Evolutionary conservation across 106 monocot species (phyloP), one percentile per base, ranked within the genome.

Genomic region (Dendrobium officinale): DNA sequence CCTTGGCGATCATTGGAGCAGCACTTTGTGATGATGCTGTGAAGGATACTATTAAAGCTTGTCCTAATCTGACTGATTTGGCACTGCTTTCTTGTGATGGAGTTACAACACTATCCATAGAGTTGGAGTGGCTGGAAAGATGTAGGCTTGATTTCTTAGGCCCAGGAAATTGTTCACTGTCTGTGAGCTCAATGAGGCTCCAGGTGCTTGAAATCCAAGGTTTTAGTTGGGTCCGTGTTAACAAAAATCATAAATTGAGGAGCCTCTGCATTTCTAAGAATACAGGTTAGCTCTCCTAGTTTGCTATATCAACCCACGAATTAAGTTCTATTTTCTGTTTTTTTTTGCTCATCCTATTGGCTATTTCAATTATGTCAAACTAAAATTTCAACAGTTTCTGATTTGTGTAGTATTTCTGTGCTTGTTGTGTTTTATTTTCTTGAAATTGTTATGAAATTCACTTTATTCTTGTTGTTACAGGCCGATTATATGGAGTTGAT

Each of bases 81-180:
- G 87, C 87, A 17, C 77, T 99, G 91, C 87, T 99, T 15, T 90
- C 92, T n/a, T 99, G 95, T 51, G 95, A 95, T 41, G 93, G 99
- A 17, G 83, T 83, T 15, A 79, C 81, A 3, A 72, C 84, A 0
- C 80, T 93, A 9, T 49, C 72, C 16, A 86, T 99, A 16, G 87
- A 88, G 1, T 70, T 95, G 72, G 79, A 81, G 51, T 67, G 40
- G 44, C 76, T 99, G 81, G 90, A 91, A 88, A 93, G 67, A 4
- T 99, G 99, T 68, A 81, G 95, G 82, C 84, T 99, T 17, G 99
- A 99, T 77, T 91, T 99, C 77, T 68, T 93, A 41, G 93, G 91
- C 10, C 31, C 78, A 5, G 87, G 81, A 11, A 77, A 86, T 67
- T 84, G 80, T 41, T 85, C 89, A 0, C 82, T 99, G 16, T 84